phyloP scores from a whole-genome alignment of 202 grass and related monocot species.

The Setaria italica region DNA sequence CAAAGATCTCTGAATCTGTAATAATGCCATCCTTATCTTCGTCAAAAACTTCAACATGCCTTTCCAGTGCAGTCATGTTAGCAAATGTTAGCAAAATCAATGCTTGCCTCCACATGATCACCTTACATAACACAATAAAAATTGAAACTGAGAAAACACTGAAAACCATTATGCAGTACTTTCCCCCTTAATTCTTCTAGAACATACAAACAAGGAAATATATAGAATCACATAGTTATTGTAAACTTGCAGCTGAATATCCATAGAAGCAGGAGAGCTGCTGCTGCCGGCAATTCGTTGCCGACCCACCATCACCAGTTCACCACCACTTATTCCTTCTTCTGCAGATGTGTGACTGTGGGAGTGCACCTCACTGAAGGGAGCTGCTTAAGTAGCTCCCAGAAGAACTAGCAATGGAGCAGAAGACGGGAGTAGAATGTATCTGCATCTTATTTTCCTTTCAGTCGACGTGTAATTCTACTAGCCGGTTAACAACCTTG shows the following conservation, averaged over 20 bases:
- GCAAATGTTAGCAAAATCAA: not conserved
- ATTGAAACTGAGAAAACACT: not conserved
- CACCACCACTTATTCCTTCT: not conserved
- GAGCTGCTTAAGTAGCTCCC: constrained; percentile 25
- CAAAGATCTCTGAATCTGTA: constrained; percentile 61
- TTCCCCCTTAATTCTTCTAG: not conserved
- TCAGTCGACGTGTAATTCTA: not conserved
- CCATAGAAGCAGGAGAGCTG: constrained; percentile 37
- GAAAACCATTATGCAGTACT: not conserved
- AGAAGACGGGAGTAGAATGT: not conserved
- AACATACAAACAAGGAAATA: not conserved
- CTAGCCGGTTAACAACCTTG: not conserved
- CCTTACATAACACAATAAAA: constrained; percentile 15
- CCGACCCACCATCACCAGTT: not conserved
- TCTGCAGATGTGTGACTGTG: not conserved
- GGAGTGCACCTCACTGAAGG: not conserved
- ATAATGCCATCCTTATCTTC: constrained; percentile 72
- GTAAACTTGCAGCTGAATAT: constrained; percentile 35
- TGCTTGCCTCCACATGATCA: not conserved
- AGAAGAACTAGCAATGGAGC: constrained; percentile 11
- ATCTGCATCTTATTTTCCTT: not conserved
- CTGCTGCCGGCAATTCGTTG: not conserved
- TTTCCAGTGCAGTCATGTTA: constrained; percentile 68
- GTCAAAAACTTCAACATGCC: constrained; percentile 76
- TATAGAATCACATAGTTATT: not conserved